These are phyloP conservation scores for Parafenestella ontariensis DNA, from an alignment of 2,329 filamentous ascomycete species.

Conservation along the genomic window DNA sequence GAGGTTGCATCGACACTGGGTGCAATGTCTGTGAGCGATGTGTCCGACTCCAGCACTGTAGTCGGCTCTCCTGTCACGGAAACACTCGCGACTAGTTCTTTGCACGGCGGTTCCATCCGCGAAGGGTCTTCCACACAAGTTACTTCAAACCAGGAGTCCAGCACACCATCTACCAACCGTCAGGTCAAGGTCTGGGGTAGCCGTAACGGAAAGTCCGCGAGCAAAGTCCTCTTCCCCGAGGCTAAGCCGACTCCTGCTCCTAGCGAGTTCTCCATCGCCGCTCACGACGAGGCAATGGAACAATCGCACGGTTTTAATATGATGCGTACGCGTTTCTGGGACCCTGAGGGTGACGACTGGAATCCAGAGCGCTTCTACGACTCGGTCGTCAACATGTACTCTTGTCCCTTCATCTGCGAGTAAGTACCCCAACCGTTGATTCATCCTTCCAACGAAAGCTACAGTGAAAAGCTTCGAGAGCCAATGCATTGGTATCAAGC, in stretches of 20 bases:
- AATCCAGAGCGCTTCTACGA: slow-evolving; percentile 58
- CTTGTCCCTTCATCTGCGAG: slow-evolving; percentile 64
- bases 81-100: neutral
- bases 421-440: slow-evolving; percentile 39
- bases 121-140: neutral
- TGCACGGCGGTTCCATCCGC: neutral
- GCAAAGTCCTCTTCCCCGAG: slow-evolving; percentile 45
- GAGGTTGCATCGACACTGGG: slow-evolving; percentile 17
- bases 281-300: slow-evolving; percentile 36
- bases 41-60: slow-evolving; percentile 15
- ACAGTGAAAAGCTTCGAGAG: too few relatives aligned
- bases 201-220: slow-evolving; percentile 26
- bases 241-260: slow-evolving; percentile 38
- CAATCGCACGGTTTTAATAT: slow-evolving; percentile 46
- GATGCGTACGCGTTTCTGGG: slow-evolving; percentile 52
- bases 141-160: neutral
- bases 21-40: slow-evolving; percentile 23
- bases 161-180: slow-evolving; percentile 6
- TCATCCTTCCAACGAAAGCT: neutral
- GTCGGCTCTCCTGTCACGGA: slow-evolving; percentile 5
- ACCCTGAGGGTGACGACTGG: slow-evolving; percentile 60
- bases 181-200: slow-evolving; percentile 32
- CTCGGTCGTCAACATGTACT: slow-evolving; percentile 54
- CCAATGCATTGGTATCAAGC: too few relatives aligned
- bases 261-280: slow-evolving; percentile 38